These are phyloP conservation scores for Zangia roseola DNA, from an alignment of 768 basidiomycete genomes.

Conservation along the genomic window DNA sequence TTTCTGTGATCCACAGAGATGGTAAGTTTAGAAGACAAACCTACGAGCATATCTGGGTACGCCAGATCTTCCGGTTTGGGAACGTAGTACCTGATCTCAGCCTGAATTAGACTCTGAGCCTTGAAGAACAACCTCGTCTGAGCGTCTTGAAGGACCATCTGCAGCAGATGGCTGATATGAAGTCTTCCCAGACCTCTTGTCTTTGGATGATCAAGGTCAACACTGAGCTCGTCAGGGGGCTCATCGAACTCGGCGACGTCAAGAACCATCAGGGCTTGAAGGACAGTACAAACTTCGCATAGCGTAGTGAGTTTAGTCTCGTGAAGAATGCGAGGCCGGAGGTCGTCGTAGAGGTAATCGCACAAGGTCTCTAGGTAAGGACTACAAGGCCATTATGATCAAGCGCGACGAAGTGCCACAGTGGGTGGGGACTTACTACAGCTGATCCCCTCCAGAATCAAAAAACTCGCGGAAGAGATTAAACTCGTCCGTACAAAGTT, in stretches of 20 bases:
- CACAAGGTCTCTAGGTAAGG: conserved; percentile 89
- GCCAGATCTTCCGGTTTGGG: conserved; percentile 78
- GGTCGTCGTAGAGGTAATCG: conserved; percentile 92
- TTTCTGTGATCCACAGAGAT: neutral
- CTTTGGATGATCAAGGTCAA: conserved; percentile 39
- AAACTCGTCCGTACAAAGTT: conserved; percentile 90
- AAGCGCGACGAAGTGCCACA: conserved; percentile 6
- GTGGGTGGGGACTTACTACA: conserved; percentile 68
- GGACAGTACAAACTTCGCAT: conserved; percentile 93
- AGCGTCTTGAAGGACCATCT: conserved; percentile 93
- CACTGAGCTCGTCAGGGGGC: conserved; percentile 31
- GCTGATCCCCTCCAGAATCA: conserved; percentile 72
- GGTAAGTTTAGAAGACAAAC: conserved; percentile 39
- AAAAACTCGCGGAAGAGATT: conserved; percentile 84
- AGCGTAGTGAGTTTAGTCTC: conserved; percentile 85
- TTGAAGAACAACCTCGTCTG: conserved; percentile 96
- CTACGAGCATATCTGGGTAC: conserved; percentile 80
- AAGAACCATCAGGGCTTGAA: conserved; percentile 94
- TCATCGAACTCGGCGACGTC: conserved; percentile 55
- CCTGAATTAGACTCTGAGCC: conserved; percentile 87
- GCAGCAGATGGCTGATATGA: conserved; percentile 77
- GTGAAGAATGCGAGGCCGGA: conserved; percentile 93
- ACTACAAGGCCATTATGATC: conserved; percentile 40
- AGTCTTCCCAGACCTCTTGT: conserved; percentile 52
- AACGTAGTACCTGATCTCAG: conserved; percentile 81